A percentile compares a stretch with the other conserved stretches of the same genome.
Evolutionary conservation across 768 basidiomycete species (phyloP).

Genomic region (Boletus rubescentipes): DNA sequence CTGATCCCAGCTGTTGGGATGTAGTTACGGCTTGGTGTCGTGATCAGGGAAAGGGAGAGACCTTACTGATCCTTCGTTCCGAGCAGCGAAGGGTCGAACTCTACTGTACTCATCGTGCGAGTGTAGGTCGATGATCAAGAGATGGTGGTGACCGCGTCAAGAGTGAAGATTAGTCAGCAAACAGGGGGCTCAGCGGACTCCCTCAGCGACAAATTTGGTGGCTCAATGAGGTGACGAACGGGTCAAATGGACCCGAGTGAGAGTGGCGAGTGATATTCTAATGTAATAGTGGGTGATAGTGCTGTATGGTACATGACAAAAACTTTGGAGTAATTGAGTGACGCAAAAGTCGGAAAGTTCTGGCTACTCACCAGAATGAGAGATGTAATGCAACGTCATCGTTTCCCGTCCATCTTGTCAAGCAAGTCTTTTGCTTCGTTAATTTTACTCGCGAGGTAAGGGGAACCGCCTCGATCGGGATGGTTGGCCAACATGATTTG

Average conservation of each 20-base stretch:
- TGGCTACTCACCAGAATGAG: constrained; percentile 11
- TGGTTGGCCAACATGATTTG: constrained; percentile 98
- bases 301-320: constrained; percentile 22
- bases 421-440: constrained; percentile 96
- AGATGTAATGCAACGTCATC: constrained; percentile 13
- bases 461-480: constrained; percentile 97
- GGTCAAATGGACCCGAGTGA: neutral
- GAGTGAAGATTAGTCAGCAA: constrained; percentile 18
- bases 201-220: too few species aligned
- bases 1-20: constrained; percentile 63
- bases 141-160: neutral
- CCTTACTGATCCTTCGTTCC: constrained; percentile 79
- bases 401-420: constrained; percentile 71
- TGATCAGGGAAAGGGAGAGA: neutral
- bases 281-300: constrained; percentile 13
- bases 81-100: constrained; percentile 68
- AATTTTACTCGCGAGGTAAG: constrained; percentile 97
- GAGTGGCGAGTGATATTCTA: constrained; percentile 20
- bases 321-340: constrained; percentile 6
- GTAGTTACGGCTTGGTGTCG: neutral
- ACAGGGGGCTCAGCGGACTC: neutral
- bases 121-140: neutral
- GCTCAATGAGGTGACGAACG: neutral
- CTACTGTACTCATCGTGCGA: constrained; percentile 35
- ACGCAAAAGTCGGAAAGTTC: neutral